Evolutionary conservation across 1,284 basidiomycete species (phyloP).

Genomic region (Melampsora americana): DNA sequence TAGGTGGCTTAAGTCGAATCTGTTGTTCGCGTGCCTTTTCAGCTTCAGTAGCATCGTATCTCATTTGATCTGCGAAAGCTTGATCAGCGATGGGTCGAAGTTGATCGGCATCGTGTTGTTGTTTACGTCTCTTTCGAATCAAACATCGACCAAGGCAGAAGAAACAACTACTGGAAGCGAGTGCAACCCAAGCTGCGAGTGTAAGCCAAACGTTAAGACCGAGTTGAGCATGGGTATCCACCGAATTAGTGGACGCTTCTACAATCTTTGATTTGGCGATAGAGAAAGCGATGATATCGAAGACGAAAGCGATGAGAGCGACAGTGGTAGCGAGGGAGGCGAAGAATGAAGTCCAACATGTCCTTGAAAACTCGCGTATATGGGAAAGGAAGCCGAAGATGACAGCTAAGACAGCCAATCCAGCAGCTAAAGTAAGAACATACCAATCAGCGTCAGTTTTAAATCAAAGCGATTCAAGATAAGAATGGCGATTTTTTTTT

Average conservation of each 20-base stretch:
- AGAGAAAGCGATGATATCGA: constrained; percentile 23
- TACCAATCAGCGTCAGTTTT: neutral
- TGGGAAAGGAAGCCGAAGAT: constrained; percentile 23
- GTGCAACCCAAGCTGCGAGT: constrained; percentile 15
- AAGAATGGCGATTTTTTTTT: neutral
- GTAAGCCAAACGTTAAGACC: constrained; percentile 32
- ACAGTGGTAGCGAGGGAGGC: constrained; percentile 15
- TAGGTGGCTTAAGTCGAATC: neutral
- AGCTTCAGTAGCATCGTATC: constrained; percentile 14
- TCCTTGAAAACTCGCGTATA: constrained; percentile 8
- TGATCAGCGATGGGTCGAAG: constrained; percentile 18
- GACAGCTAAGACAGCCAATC: constrained; percentile 11
- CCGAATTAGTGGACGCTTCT: neutral
- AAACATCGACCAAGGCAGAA: constrained; percentile 10
- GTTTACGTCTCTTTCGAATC: neutral
- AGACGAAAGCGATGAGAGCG: constrained; percentile 20
- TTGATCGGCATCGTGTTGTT: constrained; percentile 1
- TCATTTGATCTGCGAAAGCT: constrained; percentile 11
- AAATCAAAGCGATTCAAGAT: neutral
- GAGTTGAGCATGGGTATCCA: constrained; percentile 6
- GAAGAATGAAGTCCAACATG: constrained; percentile 10
- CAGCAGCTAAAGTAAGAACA: constrained; percentile 25
- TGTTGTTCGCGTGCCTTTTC: constrained; percentile 17
- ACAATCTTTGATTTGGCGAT: constrained; percentile 18
- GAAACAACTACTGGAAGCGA: neutral